Evolutionary conservation across 2,329 filamentous ascomycete genomes (phyloP).

Genomic region (Lachnellula hyalina): DNA sequence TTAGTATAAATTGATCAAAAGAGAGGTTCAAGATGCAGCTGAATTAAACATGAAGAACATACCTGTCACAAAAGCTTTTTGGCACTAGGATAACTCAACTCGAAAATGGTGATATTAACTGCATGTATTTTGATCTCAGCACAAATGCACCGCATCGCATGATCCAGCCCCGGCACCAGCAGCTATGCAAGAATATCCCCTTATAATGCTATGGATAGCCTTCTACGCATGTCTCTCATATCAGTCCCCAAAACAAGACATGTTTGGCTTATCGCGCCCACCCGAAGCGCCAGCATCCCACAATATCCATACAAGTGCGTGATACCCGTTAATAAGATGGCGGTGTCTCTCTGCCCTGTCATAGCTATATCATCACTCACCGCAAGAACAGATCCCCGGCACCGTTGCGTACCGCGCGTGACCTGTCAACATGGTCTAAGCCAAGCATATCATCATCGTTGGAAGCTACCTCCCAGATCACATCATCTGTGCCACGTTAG

Average conservation of each 20-base stretch:
- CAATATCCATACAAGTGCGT: background rate
- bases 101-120: background rate
- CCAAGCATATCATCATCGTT: conserved; percentile 59
- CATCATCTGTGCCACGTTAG: conserved; percentile 44
- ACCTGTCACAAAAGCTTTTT: no score
- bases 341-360: no score
- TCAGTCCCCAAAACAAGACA: background rate
- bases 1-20: no score
- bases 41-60: no score
- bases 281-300: background rate
- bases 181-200: background rate
- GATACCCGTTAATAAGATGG: no score
- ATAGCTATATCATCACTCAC: conserved; percentile 13
- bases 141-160: background rate
- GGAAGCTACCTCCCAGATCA: conserved; percentile 48
- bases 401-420: conserved; percentile 53
- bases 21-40: no score
- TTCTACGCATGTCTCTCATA: background rate
- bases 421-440: conserved; percentile 60
- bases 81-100: background rate
- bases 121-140: background rate
- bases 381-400: conserved; percentile 57
- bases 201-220: background rate
- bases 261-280: background rate
- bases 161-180: background rate